These are phyloP conservation scores for Bipolaris oryzae DNA, from an alignment of 2,329 filamentous ascomycete genomes.

Conservation along the genomic window DNA sequence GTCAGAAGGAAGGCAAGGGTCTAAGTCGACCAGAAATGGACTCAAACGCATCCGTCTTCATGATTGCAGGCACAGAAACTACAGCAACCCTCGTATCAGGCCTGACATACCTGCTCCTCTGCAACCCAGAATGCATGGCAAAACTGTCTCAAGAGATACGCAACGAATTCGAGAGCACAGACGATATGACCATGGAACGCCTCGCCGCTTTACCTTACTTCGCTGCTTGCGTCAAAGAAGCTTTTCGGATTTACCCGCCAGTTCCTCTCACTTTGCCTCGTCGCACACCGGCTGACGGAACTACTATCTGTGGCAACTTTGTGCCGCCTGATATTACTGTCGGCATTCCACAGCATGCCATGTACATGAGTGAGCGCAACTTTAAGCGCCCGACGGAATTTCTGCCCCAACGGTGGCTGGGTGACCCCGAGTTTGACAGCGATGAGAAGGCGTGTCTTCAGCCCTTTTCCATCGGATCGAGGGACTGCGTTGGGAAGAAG, in stretches of 20 bases:
- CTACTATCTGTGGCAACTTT: slow-evolving; percentile 44
- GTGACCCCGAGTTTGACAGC: slow-evolving; percentile 26
- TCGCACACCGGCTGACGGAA: slow-evolving; percentile 44
- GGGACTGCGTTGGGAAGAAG: slow-evolving; percentile 49
- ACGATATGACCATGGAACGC: slow-evolving; percentile 45
- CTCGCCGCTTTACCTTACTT: slow-evolving; percentile 45
- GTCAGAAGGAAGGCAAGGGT: slow-evolving; percentile 38
- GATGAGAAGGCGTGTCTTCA: slow-evolving; percentile 48
- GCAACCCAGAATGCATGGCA: slow-evolving; percentile 32
- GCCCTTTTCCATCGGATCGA: slow-evolving; percentile 53
- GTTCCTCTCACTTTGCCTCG: slow-evolving; percentile 46
- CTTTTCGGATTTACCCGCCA: slow-evolving; percentile 52
- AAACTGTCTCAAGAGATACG: slow-evolving; percentile 41
- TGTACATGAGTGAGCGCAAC: slow-evolving; percentile 31
- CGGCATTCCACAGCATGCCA: slow-evolving; percentile 24
- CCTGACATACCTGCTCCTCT: slow-evolving; percentile 45
- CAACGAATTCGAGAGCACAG: slow-evolving; percentile 25
- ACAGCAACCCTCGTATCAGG: slow-evolving; percentile 52
- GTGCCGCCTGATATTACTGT: slow-evolving; percentile 39
- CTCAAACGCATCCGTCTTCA: slow-evolving; percentile 45
- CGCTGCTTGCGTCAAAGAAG: slow-evolving; percentile 51
- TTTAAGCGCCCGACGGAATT: slow-evolving; percentile 48
- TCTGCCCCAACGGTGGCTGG: slow-evolving; percentile 52
- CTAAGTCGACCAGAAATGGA: slow-evolving; percentile 47
- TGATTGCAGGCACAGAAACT: slow-evolving; percentile 55